Conservation (phyloP, 1,284 basidiomycete species). For the Earliella scabrosa region DNA sequence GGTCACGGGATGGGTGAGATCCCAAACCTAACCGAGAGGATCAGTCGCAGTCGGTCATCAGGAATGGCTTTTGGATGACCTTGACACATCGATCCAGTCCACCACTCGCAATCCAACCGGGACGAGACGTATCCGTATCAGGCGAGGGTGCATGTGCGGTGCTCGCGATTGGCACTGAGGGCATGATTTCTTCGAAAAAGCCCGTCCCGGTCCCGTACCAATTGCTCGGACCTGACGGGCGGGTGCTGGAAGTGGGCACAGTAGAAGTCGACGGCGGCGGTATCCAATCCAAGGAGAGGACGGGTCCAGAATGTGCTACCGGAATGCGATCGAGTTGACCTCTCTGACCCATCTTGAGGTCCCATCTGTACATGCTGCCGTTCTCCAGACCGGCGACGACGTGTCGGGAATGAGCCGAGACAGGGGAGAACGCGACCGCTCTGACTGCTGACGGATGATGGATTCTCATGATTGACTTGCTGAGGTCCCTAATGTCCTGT, state of each 20-base stretch:
- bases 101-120: constrained; percentile 84
- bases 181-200: constrained; percentile 33
- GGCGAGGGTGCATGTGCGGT: constrained; percentile 8
- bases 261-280: constrained; percentile 27
- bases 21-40: constrained; percentile 66
- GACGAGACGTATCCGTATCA: constrained; percentile 39
- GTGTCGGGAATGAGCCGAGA: constrained; percentile 64
- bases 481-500: constrained; percentile 78
- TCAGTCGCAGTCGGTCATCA: background rate
- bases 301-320: constrained; percentile 78
- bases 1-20: constrained; percentile 56
- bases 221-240: constrained; percentile 14
- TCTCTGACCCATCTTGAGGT: constrained; percentile 74
- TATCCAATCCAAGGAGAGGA: constrained; percentile 83
- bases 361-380: constrained; percentile 71
- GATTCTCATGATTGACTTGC: constrained; percentile 71
- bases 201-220: constrained; percentile 34
- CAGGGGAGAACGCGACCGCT: constrained; percentile 75
- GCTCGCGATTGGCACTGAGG: constrained; percentile 18
- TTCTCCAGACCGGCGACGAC: constrained; percentile 83
- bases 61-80: constrained; percentile 40
- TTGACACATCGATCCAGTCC: constrained; percentile 85
- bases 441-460: constrained; percentile 77
- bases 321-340: constrained; percentile 75
- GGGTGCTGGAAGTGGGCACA: constrained; percentile 2